Conservation (phyloP, 192 early-diverging fungal genomes). For the Backusella australiensis region DNA sequence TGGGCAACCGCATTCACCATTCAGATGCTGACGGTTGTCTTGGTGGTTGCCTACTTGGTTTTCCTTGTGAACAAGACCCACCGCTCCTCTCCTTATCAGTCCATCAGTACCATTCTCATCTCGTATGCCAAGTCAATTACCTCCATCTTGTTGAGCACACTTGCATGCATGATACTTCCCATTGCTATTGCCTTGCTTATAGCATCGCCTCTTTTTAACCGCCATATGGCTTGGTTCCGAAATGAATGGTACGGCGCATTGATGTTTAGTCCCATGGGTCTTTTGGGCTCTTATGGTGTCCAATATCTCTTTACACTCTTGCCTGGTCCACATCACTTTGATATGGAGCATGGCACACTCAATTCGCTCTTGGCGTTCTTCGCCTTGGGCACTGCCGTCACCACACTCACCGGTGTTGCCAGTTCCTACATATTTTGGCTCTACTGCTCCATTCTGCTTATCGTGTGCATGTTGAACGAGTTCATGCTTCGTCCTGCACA, state of each 20-base stretch:
- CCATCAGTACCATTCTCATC: conserved; percentile 8
- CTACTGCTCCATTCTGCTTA: conserved; percentile 27
- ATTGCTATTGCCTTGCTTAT: conserved; percentile 26
- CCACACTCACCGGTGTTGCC: conserved; percentile 35
- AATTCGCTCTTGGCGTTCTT: conserved; percentile 23
- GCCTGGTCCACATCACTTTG: conserved; percentile 33
- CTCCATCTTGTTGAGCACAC: conserved; percentile 29
- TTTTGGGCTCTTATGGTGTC: conserved; percentile 39
- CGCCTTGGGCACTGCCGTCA: conserved; percentile 9
- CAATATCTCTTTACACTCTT: conserved; percentile 33
- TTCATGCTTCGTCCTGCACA: conserved; percentile 12
- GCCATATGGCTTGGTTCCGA: conserved; percentile 60
- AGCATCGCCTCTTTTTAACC: conserved; percentile 16
- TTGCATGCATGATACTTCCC: conserved; percentile 32
- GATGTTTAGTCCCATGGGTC: conserved; percentile 47
- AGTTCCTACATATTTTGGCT: conserved; percentile 48
- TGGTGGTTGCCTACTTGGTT: conserved; percentile 29
- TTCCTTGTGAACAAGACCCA: conserved; percentile 23
- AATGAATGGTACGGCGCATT: conserved; percentile 53
- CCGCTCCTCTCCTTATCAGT: conserved; percentile 30
- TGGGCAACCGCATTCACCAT: conserved; percentile 49
- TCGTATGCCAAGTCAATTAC: conserved; percentile 28
- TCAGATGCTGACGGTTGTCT: conserved; percentile 39
- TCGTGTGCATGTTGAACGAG: conserved; percentile 35
- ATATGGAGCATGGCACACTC: conserved; percentile 36